A percentile compares a stretch with the other conserved stretches of the same genome.
Conservation (phyloP, 139 green algal genomes). For the Chlorella vulgaris region DNA sequence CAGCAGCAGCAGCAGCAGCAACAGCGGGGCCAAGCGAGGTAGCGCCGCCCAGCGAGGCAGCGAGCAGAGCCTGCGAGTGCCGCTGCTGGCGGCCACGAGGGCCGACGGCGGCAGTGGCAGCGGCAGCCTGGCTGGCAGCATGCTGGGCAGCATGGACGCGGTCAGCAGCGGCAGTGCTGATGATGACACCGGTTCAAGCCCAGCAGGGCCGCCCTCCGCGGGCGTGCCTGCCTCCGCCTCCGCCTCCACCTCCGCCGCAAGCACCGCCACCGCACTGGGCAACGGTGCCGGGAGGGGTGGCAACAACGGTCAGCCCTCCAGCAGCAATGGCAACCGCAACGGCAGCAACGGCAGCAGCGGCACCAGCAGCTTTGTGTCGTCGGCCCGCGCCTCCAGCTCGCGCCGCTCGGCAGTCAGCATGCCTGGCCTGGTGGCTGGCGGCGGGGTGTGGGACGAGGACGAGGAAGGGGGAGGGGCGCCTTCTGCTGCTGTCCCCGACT, state of each 20-base stretch:
- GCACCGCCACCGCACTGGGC: no score
- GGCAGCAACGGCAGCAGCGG: background rate
- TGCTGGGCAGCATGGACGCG: background rate
- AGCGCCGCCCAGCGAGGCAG: no score
- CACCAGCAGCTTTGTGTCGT: background rate
- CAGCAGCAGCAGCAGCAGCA: no score
- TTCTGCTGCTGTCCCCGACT: constrained; percentile 3
- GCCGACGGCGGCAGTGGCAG: background rate
- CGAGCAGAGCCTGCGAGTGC: no score
- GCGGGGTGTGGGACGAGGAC: background rate
- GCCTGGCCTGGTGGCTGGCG: background rate
- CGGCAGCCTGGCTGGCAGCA: background rate
- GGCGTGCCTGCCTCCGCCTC: background rate
- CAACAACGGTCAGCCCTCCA: no score
- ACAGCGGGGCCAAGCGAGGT: no score
- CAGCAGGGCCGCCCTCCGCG: no score
- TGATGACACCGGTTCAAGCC: background rate
- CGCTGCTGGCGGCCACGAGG: no score
- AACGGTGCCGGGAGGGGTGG: no score
- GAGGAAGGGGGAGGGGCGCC: background rate
- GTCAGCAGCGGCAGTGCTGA: background rate
- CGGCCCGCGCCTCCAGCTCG: no score
- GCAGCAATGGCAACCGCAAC: background rate
- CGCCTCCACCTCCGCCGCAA: background rate
- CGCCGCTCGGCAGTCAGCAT: background rate